Evolutionary conservation across 805 yeast species (phyloP), one percentile per base, ranked within the genome.

Genomic region (Starmerella sp.): DNA sequence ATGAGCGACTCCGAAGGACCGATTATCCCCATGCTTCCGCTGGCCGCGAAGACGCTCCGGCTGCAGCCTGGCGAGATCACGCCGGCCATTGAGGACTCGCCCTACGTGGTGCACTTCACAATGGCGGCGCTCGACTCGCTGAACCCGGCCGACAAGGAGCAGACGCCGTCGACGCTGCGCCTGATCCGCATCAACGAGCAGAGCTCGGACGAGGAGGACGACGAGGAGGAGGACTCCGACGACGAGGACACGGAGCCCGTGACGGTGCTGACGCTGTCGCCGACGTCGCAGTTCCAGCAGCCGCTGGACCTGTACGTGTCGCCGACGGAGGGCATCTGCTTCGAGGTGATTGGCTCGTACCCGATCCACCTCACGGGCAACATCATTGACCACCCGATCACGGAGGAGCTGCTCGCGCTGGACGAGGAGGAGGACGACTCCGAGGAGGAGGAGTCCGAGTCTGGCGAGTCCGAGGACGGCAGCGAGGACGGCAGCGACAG

Each of bases 91-190:
- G 86, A 84, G 60, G 84, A 81, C 57, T 82, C 82, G 70, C 96
- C 97, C 51, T 85, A 86, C 62, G 84, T 97, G 59, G 81, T 91
- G 63, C 86, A 95, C 73, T 71, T 91, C 66, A 90, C 97, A 53
- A 78, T 91, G 79, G 98, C 96, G 60, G 95, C 98, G 57, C 77
- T 93, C 66, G 96, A 91, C 73, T 95, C 96, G 60, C 86, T 82
- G 66, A 66, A 71, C 48, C 77, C 95, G 34, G 96, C 88, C 65
- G 73, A 67, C 55, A 66, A 63, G 56, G 53, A 57, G 49, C 60
- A 65, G 62, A 83, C 79, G 64, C 97, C 97, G 62, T 82, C 95
- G 35, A 88, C 96, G 65, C 78, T 93, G 67, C 84, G 95, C 75
- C 78, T 91, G 67, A 78, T 91, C 42, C 67, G 66, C 39, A 59